Evolutionary conservation across 257 asterid genomes (phyloP).

Genomic region (Nicotiana knightiana): DNA sequence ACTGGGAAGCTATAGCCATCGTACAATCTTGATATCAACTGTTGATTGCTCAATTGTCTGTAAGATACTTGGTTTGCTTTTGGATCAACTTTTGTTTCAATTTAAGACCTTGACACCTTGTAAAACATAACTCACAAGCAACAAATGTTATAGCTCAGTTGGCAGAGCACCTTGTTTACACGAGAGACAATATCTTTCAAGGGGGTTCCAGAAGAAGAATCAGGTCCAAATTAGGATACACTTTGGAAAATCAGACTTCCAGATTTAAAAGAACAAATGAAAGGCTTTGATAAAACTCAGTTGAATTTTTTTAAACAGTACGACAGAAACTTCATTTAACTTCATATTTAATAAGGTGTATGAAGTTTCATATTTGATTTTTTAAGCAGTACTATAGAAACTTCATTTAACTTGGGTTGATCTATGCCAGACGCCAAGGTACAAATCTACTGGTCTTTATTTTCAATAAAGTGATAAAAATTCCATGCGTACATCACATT

Average conservation of each 20-base stretch:
- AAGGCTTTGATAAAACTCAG: background rate
- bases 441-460: background rate
- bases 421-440: background rate
- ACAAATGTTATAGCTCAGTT: background rate
- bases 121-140: background rate
- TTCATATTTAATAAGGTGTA: background rate
- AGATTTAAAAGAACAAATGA: background rate
- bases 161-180: background rate
- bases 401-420: background rate
- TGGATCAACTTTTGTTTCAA: background rate
- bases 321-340: background rate
- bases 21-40: background rate
- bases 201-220: background rate
- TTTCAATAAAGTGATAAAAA: background rate
- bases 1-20: background rate
- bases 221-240: background rate
- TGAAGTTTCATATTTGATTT: background rate
- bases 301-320: background rate
- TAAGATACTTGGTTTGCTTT: background rate
- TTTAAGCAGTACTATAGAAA: background rate
- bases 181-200: background rate
- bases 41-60: background rate
- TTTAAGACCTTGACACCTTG: background rate
- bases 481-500: background rate
- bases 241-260: background rate